phyloP scores from a whole-genome alignment of 2,329 filamentous ascomycete species.

The Calonectria naviculata region DNA sequence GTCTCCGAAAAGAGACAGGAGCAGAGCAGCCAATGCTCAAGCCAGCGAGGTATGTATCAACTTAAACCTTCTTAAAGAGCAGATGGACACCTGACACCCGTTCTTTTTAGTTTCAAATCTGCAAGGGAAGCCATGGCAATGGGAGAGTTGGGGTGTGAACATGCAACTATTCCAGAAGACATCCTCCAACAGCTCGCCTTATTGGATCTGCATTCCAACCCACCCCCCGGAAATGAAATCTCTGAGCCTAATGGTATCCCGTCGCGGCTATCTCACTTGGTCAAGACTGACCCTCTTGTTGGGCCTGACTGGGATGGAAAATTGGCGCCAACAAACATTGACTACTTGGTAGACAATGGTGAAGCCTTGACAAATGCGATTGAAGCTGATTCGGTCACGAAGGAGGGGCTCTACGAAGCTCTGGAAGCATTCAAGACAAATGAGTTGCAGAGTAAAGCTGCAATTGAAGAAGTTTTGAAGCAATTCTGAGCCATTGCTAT shows the following conservation, averaged over 20 bases:
- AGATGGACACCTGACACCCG: constrained; percentile 6
- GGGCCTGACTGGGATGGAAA: constrained; percentile 51
- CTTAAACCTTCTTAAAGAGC: accelerated
- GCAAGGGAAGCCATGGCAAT: constrained; percentile 57
- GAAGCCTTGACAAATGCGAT: constrained; percentile 55
- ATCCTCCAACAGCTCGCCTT: constrained; percentile 50
- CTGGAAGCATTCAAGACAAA: constrained; percentile 53
- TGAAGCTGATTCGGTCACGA: constrained; percentile 49
- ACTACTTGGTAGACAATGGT: constrained; percentile 59
- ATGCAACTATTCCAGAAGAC: constrained; percentile 55
- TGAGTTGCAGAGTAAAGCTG: constrained; percentile 50
- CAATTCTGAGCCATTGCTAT: neutral
- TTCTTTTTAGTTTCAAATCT: constrained; percentile 51
- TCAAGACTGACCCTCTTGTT: constrained; percentile 52
- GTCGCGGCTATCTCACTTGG: constrained; percentile 48
- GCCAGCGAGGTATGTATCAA: constrained; percentile 50
- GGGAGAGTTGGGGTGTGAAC: constrained; percentile 58
- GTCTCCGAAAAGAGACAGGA: constrained; percentile 58
- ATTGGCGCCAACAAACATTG: constrained; percentile 51
- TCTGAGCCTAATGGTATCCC: constrained; percentile 52
- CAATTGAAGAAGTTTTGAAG: constrained; percentile 46
- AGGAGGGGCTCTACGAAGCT: constrained; percentile 50
- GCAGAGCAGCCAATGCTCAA: constrained; percentile 60
- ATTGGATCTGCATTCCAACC: constrained; percentile 48
- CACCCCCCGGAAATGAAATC: constrained; percentile 46